A percentile compares a stretch with the other conserved stretches of the same genome.
phyloP scores from a whole-genome alignment of 164 flowering plant species.

The Macadamia integrifolia region DNA sequence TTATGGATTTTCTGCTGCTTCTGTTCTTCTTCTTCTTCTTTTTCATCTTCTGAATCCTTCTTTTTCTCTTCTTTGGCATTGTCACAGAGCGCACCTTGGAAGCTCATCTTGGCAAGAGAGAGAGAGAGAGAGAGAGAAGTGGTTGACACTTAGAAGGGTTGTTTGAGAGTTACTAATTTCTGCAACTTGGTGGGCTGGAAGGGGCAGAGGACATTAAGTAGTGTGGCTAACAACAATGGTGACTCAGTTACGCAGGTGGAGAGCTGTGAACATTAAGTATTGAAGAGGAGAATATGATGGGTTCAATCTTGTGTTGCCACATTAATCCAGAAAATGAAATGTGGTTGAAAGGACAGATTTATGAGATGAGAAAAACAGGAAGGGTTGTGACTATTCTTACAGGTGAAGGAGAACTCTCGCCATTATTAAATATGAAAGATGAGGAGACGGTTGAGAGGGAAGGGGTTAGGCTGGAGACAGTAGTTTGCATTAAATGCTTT shows the following conservation, averaged over 20 bases:
- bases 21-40: slow-evolving; percentile 11
- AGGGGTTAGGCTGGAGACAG: not conserved
- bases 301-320: too few species aligned
- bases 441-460: not conserved
- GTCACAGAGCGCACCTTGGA: not conserved
- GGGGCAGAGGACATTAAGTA: not conserved
- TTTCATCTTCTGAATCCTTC: not conserved
- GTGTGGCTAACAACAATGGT: not conserved
- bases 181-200: not conserved
- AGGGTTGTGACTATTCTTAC: not conserved
- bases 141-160: not conserved
- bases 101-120: slow-evolving; percentile 6
- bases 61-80: slow-evolving; percentile 5
- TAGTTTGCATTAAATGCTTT: not conserved
- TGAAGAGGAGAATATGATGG: not conserved
- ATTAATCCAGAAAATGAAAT: too few species aligned
- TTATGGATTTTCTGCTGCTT: slow-evolving; percentile 13
- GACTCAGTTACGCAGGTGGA: not conserved
- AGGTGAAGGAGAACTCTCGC: too few species aligned
- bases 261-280: not conserved
- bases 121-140: not conserved
- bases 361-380: not conserved
- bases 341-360: not conserved
- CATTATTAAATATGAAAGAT: not conserved
- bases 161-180: not conserved